phyloP scores from a whole-genome alignment of 2,329 filamentous ascomycete species.

The Alternaria solani region DNA sequence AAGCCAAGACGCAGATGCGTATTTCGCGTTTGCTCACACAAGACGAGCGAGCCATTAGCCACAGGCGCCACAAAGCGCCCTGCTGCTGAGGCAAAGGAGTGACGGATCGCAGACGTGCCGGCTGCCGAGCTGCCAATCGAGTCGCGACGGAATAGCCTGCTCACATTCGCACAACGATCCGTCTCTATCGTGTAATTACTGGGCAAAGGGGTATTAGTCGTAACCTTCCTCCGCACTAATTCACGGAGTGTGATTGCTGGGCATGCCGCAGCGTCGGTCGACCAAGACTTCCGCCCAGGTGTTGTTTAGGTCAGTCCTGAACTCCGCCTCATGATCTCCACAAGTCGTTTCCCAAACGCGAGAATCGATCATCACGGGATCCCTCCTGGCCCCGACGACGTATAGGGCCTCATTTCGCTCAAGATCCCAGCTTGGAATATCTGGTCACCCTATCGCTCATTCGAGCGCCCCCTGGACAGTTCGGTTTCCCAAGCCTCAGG shows the following conservation, averaged over 20 bases:
- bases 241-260: conserved; percentile 12
- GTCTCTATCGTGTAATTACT: background rate
- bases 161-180: background rate
- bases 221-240: background rate
- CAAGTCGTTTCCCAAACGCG: conserved; percentile 2
- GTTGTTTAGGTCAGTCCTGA: conserved; percentile 10
- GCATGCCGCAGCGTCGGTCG: conserved; percentile 7
- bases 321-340: conserved; percentile 25
- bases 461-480: background rate
- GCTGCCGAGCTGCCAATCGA: conserved; percentile 4
- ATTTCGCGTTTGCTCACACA: background rate
- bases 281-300: conserved; percentile 5
- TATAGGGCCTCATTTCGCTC: background rate
- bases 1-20: conserved; percentile 6
- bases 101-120: conserved; percentile 3
- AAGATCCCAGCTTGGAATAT: conserved; percentile 3
- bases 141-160: background rate
- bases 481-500: conserved; percentile 22
- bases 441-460: background rate
- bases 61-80: conserved; percentile 5
- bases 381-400: background rate
- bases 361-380: conserved; percentile 9
- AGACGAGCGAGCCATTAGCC: background rate
- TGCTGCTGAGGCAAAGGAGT: background rate
- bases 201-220: background rate